Base-by-base conservation (phyloP, 352 stramenopile genomes). In the Globisporangium alternatum region DNA sequence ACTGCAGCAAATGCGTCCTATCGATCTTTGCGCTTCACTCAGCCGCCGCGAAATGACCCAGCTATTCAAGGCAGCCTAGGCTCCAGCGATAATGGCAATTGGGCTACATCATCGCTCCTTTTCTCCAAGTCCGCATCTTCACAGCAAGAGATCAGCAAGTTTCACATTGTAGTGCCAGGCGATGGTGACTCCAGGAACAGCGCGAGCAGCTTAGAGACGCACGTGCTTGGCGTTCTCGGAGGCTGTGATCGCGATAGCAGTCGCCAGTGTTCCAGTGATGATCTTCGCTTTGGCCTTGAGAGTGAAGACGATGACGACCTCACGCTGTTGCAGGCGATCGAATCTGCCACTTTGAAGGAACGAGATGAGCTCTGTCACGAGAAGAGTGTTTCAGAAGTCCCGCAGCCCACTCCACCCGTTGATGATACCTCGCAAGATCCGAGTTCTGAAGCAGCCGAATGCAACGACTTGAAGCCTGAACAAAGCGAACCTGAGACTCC, bases 151-250 rank as follows among this genome's bases (percentile, higher is more conserved):
- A 30, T 28, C 30, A 30, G 10, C 19, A 30, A 48, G 35, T 41
- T n/a, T 48, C 30, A 25, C 6, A 30, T 19, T 5, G 49, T 17
- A 25, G 5, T 8, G 25, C 15, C 35, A 44, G 44, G 45, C 25
- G 64, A 52, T 31, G 44, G 12, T 19, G 51, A 53, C 10, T 41
- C 39, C 10, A 52, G 7, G 10, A 31, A n/a, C 39, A 76, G 58
- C 45, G 69, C 60, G 4, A 71, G 64, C 22, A 77, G 76, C 21
- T 64, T 83, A 4, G 74, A 81, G 39, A 73, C 74, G 5, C 56
- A 71, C 30, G 54, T 77, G 28, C 41, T 80, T 12, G 49, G 53
- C 5, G 62, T 68, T 2, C 45, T 78, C 13, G 53, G 53, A 17
- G 31, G 41, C 9, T 7, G 8, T n/a, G 44, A 51, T 15, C 21